Base-by-base conservation (phyloP, 148 eudicot genomes). In the Fagopyrum homotropicum region DNA sequence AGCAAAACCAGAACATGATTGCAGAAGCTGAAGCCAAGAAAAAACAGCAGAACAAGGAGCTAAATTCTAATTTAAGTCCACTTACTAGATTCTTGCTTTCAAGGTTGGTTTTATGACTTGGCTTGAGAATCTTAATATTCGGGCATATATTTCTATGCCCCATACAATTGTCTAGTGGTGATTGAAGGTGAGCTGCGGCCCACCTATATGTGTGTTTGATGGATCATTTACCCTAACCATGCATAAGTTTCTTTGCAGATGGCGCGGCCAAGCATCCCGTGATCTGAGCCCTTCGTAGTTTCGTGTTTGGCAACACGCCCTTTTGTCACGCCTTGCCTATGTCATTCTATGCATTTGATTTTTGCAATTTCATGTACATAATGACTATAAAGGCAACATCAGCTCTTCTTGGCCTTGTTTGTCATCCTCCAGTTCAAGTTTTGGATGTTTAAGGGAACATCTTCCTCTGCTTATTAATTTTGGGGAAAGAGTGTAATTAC, bases 201-300 rank as follows among this genome's bases (percentile, higher is more conserved):
- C 7, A 50, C 12, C 12, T 50, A 10, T 51, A 35, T 51, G 14
- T 9, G 2, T 51, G 60, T 45, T 45, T 10, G 59, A 44, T 9
- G 14, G 54, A n/a, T 64, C n/a, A 15, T 47, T 75, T 16, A 29
- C 43, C 26, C 47, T 40, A 66, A 66, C n/a, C 6, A 9, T 47
- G 8, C 3, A 35, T 35, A 35, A 35, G 48, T 35, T 45, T 56
- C 51, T 14, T 48, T 88, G 88, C 98, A 93, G 98, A 87, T 93
- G 98, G 98, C 97, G 89, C 75, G 95, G 97, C 73, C 97, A 89
- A 77, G 90, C 89, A 75, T 91, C 98, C 12, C 85, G 90, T 49
- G 97, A 93, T 83, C 70, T 66, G 9, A 66, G 15, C 71, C 71
- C 46, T 12, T 66, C 71, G 15, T 66, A 66, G 71, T 45, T 66